Conservation (phyloP, 306 rosid species). For the Medicago lupulina region DNA sequence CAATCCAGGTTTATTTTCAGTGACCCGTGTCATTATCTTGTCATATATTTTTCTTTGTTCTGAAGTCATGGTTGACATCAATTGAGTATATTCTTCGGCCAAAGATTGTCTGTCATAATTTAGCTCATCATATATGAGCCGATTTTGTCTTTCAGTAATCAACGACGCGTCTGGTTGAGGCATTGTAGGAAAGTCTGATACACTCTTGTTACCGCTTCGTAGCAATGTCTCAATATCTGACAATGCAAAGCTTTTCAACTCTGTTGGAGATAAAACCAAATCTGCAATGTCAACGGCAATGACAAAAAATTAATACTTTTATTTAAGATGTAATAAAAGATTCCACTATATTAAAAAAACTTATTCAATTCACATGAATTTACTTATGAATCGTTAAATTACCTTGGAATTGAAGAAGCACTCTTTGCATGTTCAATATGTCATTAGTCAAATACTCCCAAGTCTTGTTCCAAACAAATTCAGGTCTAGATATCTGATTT, state of each 20-base stretch:
- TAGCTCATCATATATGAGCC: background rate
- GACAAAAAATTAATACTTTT: background rate
- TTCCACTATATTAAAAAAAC: background rate
- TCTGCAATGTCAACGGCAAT: background rate
- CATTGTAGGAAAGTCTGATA: background rate
- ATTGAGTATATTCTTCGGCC: background rate
- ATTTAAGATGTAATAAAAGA: background rate
- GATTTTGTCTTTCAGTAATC: background rate
- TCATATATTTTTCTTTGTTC: background rate
- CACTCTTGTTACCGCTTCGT: background rate
- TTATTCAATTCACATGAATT: background rate
- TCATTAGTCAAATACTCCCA: background rate
- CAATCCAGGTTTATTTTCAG: background rate
- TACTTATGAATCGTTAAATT: background rate
- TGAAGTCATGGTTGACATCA: background rate
- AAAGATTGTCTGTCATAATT: background rate
- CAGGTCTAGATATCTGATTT: background rate
- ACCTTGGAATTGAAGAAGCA: background rate
- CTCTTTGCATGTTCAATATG: background rate
- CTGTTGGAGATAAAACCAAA: background rate
- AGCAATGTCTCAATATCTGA: background rate
- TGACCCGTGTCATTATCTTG: background rate
- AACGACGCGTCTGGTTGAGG: background rate
- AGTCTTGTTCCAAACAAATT: background rate
- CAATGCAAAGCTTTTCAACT: background rate